Evolutionary conservation across 768 basidiomycete genomes (phyloP).

Genomic region (Lactifluus echinatus): DNA sequence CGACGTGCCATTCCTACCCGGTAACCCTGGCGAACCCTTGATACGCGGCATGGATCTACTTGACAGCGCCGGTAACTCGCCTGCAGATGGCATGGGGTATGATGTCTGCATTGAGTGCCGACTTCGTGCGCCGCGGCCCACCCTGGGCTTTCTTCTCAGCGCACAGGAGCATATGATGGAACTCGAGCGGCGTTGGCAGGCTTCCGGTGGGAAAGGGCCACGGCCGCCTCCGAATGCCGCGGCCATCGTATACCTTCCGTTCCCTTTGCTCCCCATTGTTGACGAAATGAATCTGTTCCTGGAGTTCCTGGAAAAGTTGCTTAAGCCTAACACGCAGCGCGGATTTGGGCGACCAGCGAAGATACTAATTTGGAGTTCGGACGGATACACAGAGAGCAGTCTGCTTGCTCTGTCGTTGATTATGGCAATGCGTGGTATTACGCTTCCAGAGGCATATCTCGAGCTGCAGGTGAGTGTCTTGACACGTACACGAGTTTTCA

Average conservation of each 20-base stretch:
- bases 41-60: slow-evolving; percentile 27
- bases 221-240: slow-evolving; percentile 67
- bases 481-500: slow-evolving; percentile 5
- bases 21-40: slow-evolving; percentile 2
- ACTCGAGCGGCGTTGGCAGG: slow-evolving; percentile 53
- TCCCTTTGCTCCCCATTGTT: slow-evolving; percentile 59
- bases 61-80: slow-evolving; percentile 34
- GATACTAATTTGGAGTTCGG: slow-evolving; percentile 71
- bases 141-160: slow-evolving; percentile 52
- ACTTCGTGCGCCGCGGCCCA: slow-evolving; percentile 69
- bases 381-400: slow-evolving; percentile 90
- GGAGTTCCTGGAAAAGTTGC: slow-evolving; percentile 57
- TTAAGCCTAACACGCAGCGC: slow-evolving; percentile 36
- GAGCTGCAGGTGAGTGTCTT: slow-evolving; percentile 54
- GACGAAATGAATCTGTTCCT: slow-evolving; percentile 52
- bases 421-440: slow-evolving; percentile 62
- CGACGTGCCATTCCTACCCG: slow-evolving; percentile 49
- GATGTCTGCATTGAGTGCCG: slow-evolving; percentile 87
- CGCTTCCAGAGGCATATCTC: slow-evolving; percentile 85
- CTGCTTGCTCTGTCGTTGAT: slow-evolving; percentile 79
- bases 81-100: slow-evolving; percentile 52
- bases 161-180: slow-evolving; percentile 66
- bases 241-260: slow-evolving; percentile 64
- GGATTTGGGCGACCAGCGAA: slow-evolving; percentile 44
- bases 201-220: slow-evolving; percentile 33